Evolutionary conservation across 306 rosid genomes (phyloP).

Genomic region (Canavalia gladiata): DNA sequence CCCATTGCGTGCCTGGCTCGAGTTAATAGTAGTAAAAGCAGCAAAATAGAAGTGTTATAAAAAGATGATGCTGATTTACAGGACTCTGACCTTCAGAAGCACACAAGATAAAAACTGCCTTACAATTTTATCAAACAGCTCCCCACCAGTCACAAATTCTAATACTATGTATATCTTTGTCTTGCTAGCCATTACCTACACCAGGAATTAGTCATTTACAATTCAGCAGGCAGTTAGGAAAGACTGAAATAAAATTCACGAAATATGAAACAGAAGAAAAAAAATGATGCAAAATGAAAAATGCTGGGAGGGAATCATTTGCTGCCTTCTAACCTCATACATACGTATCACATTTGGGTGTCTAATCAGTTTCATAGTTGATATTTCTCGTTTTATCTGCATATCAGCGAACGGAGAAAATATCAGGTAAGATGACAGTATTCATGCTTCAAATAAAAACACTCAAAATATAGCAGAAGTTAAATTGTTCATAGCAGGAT

Average conservation of each 20-base stretch:
- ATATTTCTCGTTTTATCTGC: slow-evolving; percentile 97
- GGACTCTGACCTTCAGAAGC: slow-evolving; percentile 13
- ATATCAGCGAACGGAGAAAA: slow-evolving; percentile 41
- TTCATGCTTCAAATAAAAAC: background rate
- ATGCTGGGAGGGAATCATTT: background rate
- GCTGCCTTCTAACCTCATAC: slow-evolving; percentile 77
- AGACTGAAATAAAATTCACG: slow-evolving; percentile 19
- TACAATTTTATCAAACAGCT: slow-evolving; percentile 92
- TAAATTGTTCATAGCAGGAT: slow-evolving; percentile 22
- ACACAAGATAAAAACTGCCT: slow-evolving; percentile 51
- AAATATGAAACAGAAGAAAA: slow-evolving; percentile 37
- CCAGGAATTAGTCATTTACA: slow-evolving; percentile 46
- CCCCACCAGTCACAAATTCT: slow-evolving; percentile 97
- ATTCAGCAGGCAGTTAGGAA: slow-evolving; percentile 36
- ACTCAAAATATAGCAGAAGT: slow-evolving; percentile 8
- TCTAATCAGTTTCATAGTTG: slow-evolving; percentile 91
- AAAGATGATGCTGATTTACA: slow-evolving; percentile 30
- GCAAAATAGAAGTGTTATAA: slow-evolving; percentile 23
- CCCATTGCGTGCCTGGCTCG: slow-evolving; percentile 78
- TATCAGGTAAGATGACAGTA: slow-evolving; percentile 23
- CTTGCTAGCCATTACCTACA: slow-evolving; percentile 97
- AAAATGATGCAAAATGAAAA: slow-evolving; percentile 39
- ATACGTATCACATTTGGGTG: slow-evolving; percentile 95
- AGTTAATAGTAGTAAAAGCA: slow-evolving; percentile 30
- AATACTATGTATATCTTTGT: slow-evolving; percentile 91